Base-by-base conservation (phyloP, 257 asterid species). In the Salvia miltiorrhiza region DNA sequence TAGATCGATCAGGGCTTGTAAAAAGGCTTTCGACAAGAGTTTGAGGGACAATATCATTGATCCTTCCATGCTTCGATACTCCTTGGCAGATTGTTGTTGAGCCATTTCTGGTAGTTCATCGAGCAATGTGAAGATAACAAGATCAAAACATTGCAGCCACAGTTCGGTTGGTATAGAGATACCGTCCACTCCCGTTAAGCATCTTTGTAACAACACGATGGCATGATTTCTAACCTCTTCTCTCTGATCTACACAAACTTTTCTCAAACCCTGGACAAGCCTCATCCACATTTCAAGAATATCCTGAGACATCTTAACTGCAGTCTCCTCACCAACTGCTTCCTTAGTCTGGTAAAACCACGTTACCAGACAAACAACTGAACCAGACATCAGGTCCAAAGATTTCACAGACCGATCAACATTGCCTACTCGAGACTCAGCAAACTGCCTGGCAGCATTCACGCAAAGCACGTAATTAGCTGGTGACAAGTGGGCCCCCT, bases 231-330 rank as follows among this genome's bases (percentile, higher is more conserved):
- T 78, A 48, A 90, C 96, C 75, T 84, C 97, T 77, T 93, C 98
- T 74, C 98, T 83, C 48, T 67, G 82, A 76, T 93, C 98, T 10
- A 82, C 40, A 44, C 97, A 88, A 9, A 93, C 91, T 76, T 88
- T 90, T 58, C 92, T 83, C 35, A 93, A 76, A 47, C 92, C 96
- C 73, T 88, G 97, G 4, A 90, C 80, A 73, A 90, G 86, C 81
- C 98, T 86, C 86, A 88, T 72, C 98, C 98, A 93, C 98, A 93
- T 93, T 65, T 93, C 97, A 30, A 87, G 80, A 74, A 93, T 88
- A 73, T 88, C 97, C 78, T 83, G 85, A 39, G 90, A 85, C 89
- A 93, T 78, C 77, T 88, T 88, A n/a, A 58, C 19, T 17, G 82
- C 85, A 53, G 86, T 93, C 72, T 86, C 96, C 78, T 82, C 92